phyloP scores from a whole-genome alignment of 257 asterid genomes.

The Cordia subcordata region DNA sequence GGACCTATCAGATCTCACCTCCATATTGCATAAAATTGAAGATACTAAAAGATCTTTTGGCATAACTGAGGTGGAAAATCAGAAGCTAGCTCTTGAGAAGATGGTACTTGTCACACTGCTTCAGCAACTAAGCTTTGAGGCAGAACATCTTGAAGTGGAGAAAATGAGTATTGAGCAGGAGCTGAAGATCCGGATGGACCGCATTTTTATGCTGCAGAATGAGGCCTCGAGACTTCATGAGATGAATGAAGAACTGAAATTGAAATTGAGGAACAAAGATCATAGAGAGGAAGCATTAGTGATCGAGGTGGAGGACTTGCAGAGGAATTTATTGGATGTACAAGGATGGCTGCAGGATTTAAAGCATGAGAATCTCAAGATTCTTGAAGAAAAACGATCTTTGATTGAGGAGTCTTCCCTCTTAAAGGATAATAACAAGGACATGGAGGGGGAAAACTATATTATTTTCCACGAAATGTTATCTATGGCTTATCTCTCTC shows the following conservation, averaged over 20 bases:
- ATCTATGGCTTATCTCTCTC: conserved; percentile 45
- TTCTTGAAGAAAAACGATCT: conserved; percentile 42
- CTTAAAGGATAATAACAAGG: conserved; percentile 40
- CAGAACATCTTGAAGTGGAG: conserved; percentile 42
- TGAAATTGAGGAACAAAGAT: conserved; percentile 44
- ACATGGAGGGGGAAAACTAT: conserved; percentile 58
- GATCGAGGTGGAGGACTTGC: conserved; percentile 19
- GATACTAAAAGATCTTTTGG: conserved; percentile 33
- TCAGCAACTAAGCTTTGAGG: conserved; percentile 44
- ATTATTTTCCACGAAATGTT: conserved; percentile 35
- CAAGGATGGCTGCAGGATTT: conserved; percentile 38
- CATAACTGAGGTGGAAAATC: conserved; percentile 56
- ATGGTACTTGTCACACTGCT: conserved; percentile 58
- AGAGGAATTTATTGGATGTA: conserved; percentile 27
- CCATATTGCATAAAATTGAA: conserved; percentile 40
- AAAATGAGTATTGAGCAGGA: conserved; percentile 41
- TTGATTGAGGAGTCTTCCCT: conserved; percentile 30
- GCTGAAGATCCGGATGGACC: conserved; percentile 32
- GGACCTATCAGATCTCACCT: conserved; percentile 37
- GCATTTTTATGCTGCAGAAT: conserved; percentile 36
- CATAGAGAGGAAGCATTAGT: conserved; percentile 38
- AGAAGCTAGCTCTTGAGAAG: conserved; percentile 39
- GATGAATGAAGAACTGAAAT: conserved; percentile 44
- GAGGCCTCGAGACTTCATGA: conserved; percentile 39
- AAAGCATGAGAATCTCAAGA: conserved; percentile 37